Evolutionary conservation across 208 protist species (phyloP).

Genomic region (Crithidia acanthocephali): DNA sequence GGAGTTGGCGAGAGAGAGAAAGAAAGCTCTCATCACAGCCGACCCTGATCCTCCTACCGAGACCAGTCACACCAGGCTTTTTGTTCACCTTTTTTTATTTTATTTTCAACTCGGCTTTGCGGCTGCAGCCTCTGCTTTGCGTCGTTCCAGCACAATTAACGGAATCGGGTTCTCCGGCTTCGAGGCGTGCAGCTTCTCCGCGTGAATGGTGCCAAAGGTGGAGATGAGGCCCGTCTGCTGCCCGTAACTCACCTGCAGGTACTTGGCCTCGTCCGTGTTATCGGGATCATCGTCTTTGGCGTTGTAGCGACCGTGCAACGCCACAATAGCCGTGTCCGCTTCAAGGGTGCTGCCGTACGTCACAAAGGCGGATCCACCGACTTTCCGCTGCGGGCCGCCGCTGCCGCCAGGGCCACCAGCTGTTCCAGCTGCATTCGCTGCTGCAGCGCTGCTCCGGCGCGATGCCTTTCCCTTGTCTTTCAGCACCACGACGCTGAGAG

Average conservation of each 20-base stretch:
- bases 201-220: conserved; percentile 47
- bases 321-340: conserved; percentile 72
- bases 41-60: too few relatives aligned
- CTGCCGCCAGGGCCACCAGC: neutral
- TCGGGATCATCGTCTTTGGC: conserved; percentile 48
- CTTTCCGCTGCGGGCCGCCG: conserved; percentile 30
- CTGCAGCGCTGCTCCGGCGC: neutral
- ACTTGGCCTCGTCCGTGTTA: conserved; percentile 35
- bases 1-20: too few relatives aligned
- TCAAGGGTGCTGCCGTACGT: conserved; percentile 66
- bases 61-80: neutral
- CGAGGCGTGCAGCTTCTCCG: conserved; percentile 38
- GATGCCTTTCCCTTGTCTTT: conserved; percentile 39
- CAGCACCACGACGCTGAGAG: conserved; percentile 70
- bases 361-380: conserved; percentile 68
- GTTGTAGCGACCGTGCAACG: conserved; percentile 66
- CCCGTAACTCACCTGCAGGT: conserved; percentile 69
- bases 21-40: too few relatives aligned
- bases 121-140: neutral
- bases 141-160: conserved; percentile 23
- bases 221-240: conserved; percentile 57
- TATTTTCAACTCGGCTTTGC: neutral
- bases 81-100: neutral
- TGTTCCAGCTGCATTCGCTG: neutral
- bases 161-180: conserved; percentile 63